Evolutionary conservation across 2,329 filamentous ascomycete genomes (phyloP).

Genomic region (Cladophialophora yegresii): DNA sequence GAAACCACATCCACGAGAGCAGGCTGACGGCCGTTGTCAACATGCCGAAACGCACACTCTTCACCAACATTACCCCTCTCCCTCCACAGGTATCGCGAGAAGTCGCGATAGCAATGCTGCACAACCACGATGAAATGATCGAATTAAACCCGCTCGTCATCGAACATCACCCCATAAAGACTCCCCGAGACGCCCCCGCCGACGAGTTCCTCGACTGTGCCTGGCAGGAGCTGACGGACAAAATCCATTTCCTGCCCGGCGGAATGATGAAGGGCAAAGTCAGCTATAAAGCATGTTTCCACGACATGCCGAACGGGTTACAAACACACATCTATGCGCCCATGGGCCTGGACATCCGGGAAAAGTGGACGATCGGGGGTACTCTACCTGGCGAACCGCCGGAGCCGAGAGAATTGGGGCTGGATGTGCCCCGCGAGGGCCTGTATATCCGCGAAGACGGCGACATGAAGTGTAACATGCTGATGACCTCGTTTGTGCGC

Average conservation of each 20-base stretch:
- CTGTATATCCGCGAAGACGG: conserved; percentile 85
- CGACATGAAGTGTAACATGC: conserved; percentile 75
- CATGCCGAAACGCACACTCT: conserved; percentile 71
- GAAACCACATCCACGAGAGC: not conserved
- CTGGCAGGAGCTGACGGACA: conserved; percentile 81
- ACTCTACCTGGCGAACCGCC: conserved; percentile 69
- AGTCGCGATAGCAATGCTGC: conserved; percentile 72
- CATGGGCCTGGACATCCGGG: conserved; percentile 74
- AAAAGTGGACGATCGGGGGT: conserved; percentile 75
- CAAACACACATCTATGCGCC: conserved; percentile 85
- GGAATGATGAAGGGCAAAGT: conserved; percentile 66
- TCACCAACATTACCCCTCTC: conserved; percentile 78
- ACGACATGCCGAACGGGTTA: conserved; percentile 70
- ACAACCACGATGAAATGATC: conserved; percentile 80
- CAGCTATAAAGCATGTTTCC: conserved; percentile 77
- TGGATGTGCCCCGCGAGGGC: conserved; percentile 66
- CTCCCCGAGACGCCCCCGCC: conserved; percentile 65
- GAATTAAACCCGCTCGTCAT: conserved; percentile 82
- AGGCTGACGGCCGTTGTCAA: conserved; percentile 27
- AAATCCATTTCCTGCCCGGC: conserved; percentile 72
- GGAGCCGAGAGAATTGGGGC: conserved; percentile 65
- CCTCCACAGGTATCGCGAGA: conserved; percentile 68
- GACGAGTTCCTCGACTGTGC: conserved; percentile 68
- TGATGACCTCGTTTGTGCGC: conserved; percentile 76
- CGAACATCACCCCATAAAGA: conserved; percentile 66